Evolutionary conservation across 2,329 filamentous ascomycete genomes (phyloP).

Genomic region (Trichoderma cornu-damae): DNA sequence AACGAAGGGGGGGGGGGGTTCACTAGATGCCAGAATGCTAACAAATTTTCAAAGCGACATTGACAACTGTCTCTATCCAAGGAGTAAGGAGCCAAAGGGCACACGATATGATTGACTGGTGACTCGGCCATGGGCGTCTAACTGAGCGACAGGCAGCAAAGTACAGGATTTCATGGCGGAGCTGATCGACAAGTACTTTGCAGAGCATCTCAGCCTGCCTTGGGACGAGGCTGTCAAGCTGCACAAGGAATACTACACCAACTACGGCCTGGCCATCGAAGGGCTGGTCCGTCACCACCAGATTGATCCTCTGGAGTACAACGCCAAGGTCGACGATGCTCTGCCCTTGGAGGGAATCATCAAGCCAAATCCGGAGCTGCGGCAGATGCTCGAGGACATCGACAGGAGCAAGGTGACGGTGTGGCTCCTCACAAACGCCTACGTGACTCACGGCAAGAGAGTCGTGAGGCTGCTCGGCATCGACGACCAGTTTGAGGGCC

Average conservation of each 20-base stretch:
- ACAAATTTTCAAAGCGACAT: constrained; percentile 71
- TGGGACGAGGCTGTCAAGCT: constrained; percentile 76
- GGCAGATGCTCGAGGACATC: constrained; percentile 72
- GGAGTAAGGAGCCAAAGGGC: constrained; percentile 53
- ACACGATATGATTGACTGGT: constrained; percentile 1
- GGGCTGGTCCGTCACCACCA: constrained; percentile 90
- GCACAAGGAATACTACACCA: constrained; percentile 88
- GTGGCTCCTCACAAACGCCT: constrained; percentile 97
- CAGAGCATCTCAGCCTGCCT: constrained; percentile 66
- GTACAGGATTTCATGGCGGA: constrained; percentile 86
- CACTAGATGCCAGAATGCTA: neutral
- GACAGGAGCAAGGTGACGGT: constrained; percentile 77
- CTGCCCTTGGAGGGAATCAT: constrained; percentile 82
- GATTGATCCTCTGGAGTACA: constrained; percentile 93
- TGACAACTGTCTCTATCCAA: constrained; percentile 94
- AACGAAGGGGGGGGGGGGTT: no score
- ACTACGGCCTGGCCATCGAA: constrained; percentile 95
- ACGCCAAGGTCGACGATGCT: constrained; percentile 89
- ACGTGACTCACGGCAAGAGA: constrained; percentile 77
- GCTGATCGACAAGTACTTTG: constrained; percentile 64
- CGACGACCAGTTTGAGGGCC: constrained; percentile 86
- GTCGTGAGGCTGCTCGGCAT: constrained; percentile 77
- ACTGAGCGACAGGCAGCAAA: constrained; percentile 53
- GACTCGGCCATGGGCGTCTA: constrained; percentile 9
- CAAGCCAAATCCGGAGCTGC: constrained; percentile 68